Base-by-base conservation (phyloP, 2,329 filamentous ascomycete species). In the Pseudogymnoascus pannorum region DNA sequence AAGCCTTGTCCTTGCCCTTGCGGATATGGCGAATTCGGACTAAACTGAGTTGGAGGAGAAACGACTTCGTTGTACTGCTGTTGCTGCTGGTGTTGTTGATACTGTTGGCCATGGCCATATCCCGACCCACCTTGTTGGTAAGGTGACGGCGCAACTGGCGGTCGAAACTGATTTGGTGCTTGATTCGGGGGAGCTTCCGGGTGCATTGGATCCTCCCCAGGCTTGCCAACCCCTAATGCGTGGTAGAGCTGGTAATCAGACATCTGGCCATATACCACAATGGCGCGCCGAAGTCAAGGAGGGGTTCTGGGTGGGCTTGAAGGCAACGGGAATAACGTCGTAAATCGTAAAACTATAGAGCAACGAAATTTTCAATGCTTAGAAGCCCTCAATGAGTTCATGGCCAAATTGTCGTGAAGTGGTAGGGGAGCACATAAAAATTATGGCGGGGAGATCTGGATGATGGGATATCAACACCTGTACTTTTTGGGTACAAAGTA, bases 171-270 rank as follows among this genome's bases (percentile, higher is more conserved):
- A 65, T 78, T 77, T 62, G 78, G 73, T 63, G 76, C 76, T 57
- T 79, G 80, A 65, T 82, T 80, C 7, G 68, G 72, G 74, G 62
- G 76, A 77, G 72, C 76, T 72, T 74, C 79, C 75, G 69, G 81
- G 75, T 73, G 84, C 74, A 74, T 82, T 78, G 70, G 82, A 76
- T 79, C 75, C 66, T 86, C 81, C 68, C 77, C 68, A 64, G 77
- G 77, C 64, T 81, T 79, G 68, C 79, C 80, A 68, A 84, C 81
- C 57, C 81, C 83, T 60, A 84, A 76, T 69, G 79, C 75, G 68
- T 84, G 80, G 68, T 81, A 85, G 72, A 79, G 79, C 63, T 77
- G 73, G 69, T 82, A 79, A 66, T 84, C 80, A 69, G 80, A 78
- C 81, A 84, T 85, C 66, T 66, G 72, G 65, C 62, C 33, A 33